Conservation (phyloP, 2,329 filamentous ascomycete genomes). For the Alternaria tenuissima region DNA sequence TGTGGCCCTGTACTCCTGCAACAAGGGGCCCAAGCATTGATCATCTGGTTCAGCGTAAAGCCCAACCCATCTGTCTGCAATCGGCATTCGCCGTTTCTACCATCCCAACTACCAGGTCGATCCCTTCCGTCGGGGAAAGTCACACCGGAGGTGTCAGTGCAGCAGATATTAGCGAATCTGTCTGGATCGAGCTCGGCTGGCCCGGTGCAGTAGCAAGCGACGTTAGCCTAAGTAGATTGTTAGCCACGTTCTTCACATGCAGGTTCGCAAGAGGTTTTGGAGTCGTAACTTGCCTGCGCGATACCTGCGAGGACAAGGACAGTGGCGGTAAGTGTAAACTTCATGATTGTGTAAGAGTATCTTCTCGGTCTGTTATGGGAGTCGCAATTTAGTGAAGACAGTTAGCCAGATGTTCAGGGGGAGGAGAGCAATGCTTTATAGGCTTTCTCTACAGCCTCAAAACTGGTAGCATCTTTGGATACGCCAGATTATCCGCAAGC, state of each 20-base stretch:
- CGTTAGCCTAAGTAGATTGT: background rate
- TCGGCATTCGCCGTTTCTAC: background rate
- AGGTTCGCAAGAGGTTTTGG: background rate
- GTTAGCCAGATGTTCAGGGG: background rate
- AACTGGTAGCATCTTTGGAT: background rate
- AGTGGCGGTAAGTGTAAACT: background rate
- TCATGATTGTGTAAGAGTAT: background rate
- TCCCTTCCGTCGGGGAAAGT: background rate
- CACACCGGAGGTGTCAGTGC: background rate
- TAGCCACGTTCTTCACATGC: background rate
- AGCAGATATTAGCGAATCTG: background rate
- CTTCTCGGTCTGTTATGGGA: background rate
- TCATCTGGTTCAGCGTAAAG: background rate
- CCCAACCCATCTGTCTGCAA: background rate
- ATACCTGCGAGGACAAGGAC: background rate
- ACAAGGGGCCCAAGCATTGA: background rate
- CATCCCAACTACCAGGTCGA: background rate
- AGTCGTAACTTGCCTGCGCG: background rate
- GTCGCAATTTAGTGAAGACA: background rate
- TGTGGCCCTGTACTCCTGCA: background rate
- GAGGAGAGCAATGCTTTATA: background rate
- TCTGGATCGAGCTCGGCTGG: background rate
- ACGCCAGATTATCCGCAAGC: background rate
- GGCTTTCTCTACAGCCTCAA: background rate
- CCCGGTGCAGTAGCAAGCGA: background rate